Base-by-base conservation (phyloP, 1,284 basidiomycete genomes). In the Malassezia slooffiae region DNA sequence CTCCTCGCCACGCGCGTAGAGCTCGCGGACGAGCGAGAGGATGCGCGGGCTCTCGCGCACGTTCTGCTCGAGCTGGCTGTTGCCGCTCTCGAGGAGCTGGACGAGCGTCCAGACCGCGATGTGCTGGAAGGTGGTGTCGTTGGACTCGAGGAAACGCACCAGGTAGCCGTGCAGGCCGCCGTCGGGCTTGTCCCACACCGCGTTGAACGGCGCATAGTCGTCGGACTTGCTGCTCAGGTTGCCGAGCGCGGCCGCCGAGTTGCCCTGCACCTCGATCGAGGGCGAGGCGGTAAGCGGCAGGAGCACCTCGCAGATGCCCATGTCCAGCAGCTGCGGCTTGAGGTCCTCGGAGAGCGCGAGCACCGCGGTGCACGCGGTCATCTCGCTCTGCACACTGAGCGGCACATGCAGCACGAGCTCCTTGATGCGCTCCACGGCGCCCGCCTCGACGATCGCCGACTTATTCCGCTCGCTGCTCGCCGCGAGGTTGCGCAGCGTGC, bases 101-200 rank as follows among this genome's bases (percentile, higher is more conserved):
- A 96, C 90, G 53, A 96, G 90, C 1, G 91, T 96, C 74, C 67
- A 70, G 22, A 97, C 90, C 22, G 93, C 93, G 59, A 97, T 99
- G 70, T 99, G 93, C 72, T 96, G 91, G 82, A 99, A 99, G 0
- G 93, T 99, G n/a, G 87, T 85, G 70, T 99, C 93, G 13, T 85
- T 75, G 62, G 83, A 88, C 43, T 82, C 87, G 55, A 99, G 74
- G 80, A 99, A 97, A 35, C 87, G 80, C 64, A 88, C 83, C 32
- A 99, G 76, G 72, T 99, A 99, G 52, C 80, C 80, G 70, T 96
- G 90, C 75, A 99, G 82, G 29, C 93, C 93, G 21, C 90, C 93
- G 47, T 93, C 89, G 4, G 93, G 93, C 71, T 88, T 83, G 62
- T 88, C 85, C 93, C 93, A 97, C 4, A 96, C 91, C 37, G 88